Conservation (phyloP, 345 rosid genomes). For the Xanthoceras sorbifolium region DNA sequence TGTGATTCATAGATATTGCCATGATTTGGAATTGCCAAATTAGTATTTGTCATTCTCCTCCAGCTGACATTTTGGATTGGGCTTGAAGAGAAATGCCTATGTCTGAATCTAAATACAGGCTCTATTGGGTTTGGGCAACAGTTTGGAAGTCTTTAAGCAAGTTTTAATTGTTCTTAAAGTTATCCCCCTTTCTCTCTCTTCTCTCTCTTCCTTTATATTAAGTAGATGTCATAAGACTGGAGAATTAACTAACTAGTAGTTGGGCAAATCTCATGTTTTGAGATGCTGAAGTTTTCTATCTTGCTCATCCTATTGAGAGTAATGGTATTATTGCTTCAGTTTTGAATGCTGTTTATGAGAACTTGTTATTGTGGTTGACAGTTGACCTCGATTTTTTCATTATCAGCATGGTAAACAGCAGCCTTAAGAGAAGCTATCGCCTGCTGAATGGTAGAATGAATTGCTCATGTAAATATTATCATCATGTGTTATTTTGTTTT, state of each 20-base stretch:
- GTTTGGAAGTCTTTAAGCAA: background rate
- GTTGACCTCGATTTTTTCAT: background rate
- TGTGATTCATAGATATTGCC: background rate
- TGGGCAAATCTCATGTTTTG: background rate
- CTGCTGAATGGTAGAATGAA: background rate
- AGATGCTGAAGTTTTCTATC: background rate
- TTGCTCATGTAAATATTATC: background rate
- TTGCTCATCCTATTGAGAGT: background rate
- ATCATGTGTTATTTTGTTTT: no score
- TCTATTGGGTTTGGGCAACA: background rate
- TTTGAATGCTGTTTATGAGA: background rate
- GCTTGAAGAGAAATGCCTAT: background rate
- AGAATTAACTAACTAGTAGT: background rate
- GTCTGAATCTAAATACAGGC: background rate
- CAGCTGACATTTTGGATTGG: background rate
- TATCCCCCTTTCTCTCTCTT: background rate
- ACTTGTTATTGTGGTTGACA: background rate
- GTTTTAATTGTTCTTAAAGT: background rate
- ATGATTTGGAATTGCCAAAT: constrained; percentile 6
- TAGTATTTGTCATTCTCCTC: no score
- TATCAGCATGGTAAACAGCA: background rate
- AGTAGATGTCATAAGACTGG: background rate
- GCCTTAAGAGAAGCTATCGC: background rate
- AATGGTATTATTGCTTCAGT: background rate
- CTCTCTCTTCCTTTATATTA: background rate